These are phyloP conservation scores for Penstemon newberryi DNA, from an alignment of 257 asterid genomes.

Conservation along the genomic window DNA sequence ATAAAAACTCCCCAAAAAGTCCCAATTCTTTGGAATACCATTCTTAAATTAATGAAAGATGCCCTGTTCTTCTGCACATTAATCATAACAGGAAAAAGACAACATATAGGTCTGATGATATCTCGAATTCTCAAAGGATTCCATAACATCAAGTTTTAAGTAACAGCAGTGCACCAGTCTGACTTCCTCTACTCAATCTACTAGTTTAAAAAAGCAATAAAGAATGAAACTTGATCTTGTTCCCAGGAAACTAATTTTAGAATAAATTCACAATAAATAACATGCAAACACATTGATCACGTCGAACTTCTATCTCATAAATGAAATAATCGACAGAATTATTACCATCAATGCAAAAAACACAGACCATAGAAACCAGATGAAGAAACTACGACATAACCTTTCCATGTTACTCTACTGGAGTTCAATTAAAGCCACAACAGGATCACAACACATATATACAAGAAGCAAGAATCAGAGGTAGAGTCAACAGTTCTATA, in stretches of 20 bases:
- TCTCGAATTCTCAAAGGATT: not conserved
- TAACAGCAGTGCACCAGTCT: too few relatives aligned
- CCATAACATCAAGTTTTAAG: too few relatives aligned
- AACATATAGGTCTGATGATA: not conserved
- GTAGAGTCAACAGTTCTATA: too few relatives aligned
- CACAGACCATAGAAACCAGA: not conserved
- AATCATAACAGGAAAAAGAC: not conserved
- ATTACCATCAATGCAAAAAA: not conserved
- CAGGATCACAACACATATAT: constrained; percentile 35
- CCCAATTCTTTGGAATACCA: not conserved
- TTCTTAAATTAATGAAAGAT: not conserved
- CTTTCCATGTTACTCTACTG: constrained; percentile 1
- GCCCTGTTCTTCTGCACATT: too few relatives aligned
- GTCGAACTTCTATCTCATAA: not conserved
- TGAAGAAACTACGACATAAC: too few relatives aligned
- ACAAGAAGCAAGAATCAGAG: constrained; percentile 24
- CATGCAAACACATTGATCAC: not conserved
- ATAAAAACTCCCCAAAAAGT: too few relatives aligned
- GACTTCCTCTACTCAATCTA: too few relatives aligned
- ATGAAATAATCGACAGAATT: not conserved
- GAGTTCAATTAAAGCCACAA: constrained; percentile 32
- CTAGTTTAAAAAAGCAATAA: too few relatives aligned
- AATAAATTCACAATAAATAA: not conserved
- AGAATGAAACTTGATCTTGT: too few relatives aligned
- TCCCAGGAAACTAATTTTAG: too few relatives aligned